Conservation (phyloP, 2,329 filamentous ascomycete genomes). For the Sporothrix variecibatus region DNA sequence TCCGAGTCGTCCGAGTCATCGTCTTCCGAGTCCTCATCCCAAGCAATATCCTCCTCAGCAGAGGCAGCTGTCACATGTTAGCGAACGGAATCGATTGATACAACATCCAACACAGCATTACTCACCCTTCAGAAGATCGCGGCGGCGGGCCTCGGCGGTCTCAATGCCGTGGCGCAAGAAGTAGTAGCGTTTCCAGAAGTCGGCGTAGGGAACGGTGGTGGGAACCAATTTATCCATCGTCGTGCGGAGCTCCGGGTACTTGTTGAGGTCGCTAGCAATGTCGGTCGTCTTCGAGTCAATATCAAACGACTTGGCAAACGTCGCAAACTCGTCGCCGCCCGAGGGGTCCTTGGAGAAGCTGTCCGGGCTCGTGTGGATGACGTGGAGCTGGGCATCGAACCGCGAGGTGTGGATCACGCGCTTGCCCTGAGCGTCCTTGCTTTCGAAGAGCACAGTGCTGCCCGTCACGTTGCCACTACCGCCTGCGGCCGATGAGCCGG, state of each 20-base stretch:
- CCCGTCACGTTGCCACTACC: constrained; percentile 9
- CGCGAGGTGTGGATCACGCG: constrained; percentile 91
- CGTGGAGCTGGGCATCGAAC: constrained; percentile 93
- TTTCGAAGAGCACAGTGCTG: constrained; percentile 80
- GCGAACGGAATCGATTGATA: constrained; percentile 28
- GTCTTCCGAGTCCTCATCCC: constrained; percentile 59
- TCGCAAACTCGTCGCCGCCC: constrained; percentile 67
- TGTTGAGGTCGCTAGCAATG: constrained; percentile 79
- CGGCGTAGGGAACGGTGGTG: constrained; percentile 80
- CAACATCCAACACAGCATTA: constrained; percentile 26
- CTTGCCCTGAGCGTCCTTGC: constrained; percentile 86
- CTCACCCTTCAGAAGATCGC: constrained; percentile 87
- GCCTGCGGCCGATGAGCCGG: constrained; percentile 44
- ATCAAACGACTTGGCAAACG: constrained; percentile 74
- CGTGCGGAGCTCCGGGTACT: constrained; percentile 78
- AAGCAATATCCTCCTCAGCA: constrained; percentile 69
- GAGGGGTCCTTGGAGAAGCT: constrained; percentile 82
- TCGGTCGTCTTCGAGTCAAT: constrained; percentile 81
- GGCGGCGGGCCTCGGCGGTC: constrained; percentile 83
- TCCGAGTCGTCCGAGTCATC: constrained; percentile 29
- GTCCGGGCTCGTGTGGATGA: constrained; percentile 83
- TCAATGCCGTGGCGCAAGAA: constrained; percentile 92
- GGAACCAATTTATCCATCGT: constrained; percentile 98
- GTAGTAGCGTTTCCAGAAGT: constrained; percentile 96
- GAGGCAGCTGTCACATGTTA: constrained; percentile 55